Evolutionary conservation across 257 asterid genomes (phyloP).

Genomic region (Petrea volubilis): DNA sequence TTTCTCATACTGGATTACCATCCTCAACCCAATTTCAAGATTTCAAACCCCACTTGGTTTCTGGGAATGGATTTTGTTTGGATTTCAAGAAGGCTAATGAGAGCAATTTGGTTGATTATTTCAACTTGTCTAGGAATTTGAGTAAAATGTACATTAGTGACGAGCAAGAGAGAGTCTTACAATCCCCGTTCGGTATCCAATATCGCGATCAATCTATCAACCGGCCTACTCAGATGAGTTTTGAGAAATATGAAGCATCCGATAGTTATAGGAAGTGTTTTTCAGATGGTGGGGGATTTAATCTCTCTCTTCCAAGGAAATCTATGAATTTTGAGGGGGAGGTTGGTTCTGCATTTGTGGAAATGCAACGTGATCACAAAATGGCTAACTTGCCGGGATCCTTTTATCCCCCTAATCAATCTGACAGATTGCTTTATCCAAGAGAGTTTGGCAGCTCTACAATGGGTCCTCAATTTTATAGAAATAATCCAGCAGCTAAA

Average conservation of each 20-base stretch:
- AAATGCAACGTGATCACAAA: too few relatives aligned
- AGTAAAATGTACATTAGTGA: slow-evolving; percentile 45
- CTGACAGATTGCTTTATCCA: slow-evolving; percentile 22
- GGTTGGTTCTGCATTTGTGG: neutral
- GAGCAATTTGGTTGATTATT: slow-evolving; percentile 30
- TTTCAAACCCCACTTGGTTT: slow-evolving; percentile 31
- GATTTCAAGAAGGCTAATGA: slow-evolving; percentile 34
- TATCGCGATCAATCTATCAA: slow-evolving; percentile 19
- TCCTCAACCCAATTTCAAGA: slow-evolving; percentile 47
- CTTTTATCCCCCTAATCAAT: slow-evolving; percentile 10
- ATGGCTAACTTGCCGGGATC: slow-evolving; percentile 23
- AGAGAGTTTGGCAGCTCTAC: slow-evolving; percentile 17
- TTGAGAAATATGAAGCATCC: slow-evolving; percentile 22
- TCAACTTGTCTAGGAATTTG: slow-evolving; percentile 36
- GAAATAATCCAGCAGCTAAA: slow-evolving; percentile 16
- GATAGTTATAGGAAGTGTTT: slow-evolving; percentile 19
- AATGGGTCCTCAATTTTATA: slow-evolving; percentile 26
- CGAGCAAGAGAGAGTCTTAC: slow-evolving; percentile 28
- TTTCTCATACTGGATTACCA: slow-evolving; percentile 47
- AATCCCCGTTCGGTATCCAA: slow-evolving; percentile 25
- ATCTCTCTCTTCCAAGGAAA: slow-evolving; percentile 21
- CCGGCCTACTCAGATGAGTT: slow-evolving; percentile 18
- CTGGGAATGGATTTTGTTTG: slow-evolving; percentile 32
- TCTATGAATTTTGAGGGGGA: slow-evolving; percentile 28
- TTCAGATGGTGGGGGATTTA: slow-evolving; percentile 31